Base-by-base conservation (phyloP, 768 basidiomycete species). In the Floccularia luteovirens region DNA sequence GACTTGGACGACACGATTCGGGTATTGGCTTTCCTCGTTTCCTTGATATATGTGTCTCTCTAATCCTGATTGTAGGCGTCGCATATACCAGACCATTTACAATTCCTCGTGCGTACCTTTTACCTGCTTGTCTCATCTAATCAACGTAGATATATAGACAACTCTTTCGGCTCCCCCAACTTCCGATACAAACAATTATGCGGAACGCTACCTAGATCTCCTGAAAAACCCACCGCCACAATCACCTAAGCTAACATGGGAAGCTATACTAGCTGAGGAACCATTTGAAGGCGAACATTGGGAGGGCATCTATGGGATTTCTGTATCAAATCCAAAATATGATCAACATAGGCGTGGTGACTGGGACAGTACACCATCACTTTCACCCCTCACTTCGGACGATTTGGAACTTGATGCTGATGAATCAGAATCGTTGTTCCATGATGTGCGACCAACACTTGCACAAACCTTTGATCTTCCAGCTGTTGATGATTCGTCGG, bases 241-340 rank as follows among this genome's bases (percentile, higher is more conserved):
- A 1, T 56, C 64, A 5, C 55, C 64, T 2, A 49, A 64, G 1
- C 58, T 88, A 5, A 86, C 82, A 2, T 91, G 89, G 89, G 66
- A 70, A 43, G 70, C 77, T n/a, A 90, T 91, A 37, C 69, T 90
- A 12, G 72, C 72, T 1, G 87, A 88, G 50, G 88, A 90, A 42
- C 85, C 87, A 3, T 84, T 87, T 45, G 83, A 90, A 57, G 89
- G 84, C 12, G 78, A 90, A 45, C 88, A 90, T 50, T 90, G 87
- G 87, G 74, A 85, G 51, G 83, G 83, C 1, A 74, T 74, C n/a
- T 75, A 75, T 45, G 79, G 69, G 5, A 42, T 69, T 19, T 71
- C 73, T 20, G 56, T 66, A n/a, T 73, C 77, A 10, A 60, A 55
- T 39, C 51, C 56, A 21, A 50, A 49, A 12, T 8, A 43, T 6